These are phyloP conservation scores for Aspergillus flavus DNA, from an alignment of 2,329 filamentous ascomycete genomes.

Conservation along the genomic window DNA sequence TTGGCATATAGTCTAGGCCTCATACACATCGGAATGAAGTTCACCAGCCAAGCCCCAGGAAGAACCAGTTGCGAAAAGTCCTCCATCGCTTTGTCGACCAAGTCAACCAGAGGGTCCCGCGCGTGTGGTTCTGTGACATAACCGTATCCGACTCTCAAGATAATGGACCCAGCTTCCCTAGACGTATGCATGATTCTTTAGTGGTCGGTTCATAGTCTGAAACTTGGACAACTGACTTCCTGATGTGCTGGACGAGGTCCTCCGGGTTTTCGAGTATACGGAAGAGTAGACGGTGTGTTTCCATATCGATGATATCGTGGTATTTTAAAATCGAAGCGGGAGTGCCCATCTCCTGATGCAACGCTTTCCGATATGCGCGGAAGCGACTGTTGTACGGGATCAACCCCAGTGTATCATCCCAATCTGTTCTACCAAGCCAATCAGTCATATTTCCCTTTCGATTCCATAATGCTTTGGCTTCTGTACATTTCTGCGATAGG, in stretches of 20 bases:
- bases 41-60: not conserved
- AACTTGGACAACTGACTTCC: not conserved
- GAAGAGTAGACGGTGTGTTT: not conserved
- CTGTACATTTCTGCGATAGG: not conserved
- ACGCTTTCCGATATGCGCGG: not conserved
- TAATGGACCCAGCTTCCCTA: slow-evolving; percentile 3
- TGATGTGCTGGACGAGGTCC: not conserved
- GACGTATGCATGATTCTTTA: not conserved
- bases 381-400: not conserved
- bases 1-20: accelerated
- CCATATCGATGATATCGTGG: not conserved
- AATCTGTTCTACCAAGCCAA: not conserved
- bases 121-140: slow-evolving; percentile 1
- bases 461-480: accelerated
- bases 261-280: not conserved
- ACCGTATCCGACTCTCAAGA: slow-evolving; percentile 4
- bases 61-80: slow-evolving; percentile 1
- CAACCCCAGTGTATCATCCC: not conserved
- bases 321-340: not conserved
- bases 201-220: not conserved
- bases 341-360: slow-evolving; percentile 4
- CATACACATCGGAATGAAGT: slow-evolving; percentile 6
- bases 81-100: not conserved
- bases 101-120: slow-evolving; percentile 1
- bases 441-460: not conserved